Conservation (phyloP, 371 early-diverging fungal species). For the Phascolomyces articulosus region DNA sequence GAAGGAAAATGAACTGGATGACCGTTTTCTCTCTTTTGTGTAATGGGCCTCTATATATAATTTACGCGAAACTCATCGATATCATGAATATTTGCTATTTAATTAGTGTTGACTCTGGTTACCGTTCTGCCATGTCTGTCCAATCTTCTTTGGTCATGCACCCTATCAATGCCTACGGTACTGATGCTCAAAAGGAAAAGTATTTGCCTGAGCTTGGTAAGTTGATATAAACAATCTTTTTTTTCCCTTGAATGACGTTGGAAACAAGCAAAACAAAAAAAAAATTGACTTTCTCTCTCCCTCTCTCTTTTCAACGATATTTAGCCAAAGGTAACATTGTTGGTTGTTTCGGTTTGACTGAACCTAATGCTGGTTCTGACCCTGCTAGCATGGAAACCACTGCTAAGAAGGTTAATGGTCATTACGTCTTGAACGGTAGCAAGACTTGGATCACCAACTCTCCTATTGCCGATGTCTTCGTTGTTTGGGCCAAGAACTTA, state of each 20-base stretch:
- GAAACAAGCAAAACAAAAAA: no score
- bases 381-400: slow-evolving; percentile 93
- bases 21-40: no score
- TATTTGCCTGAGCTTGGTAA: slow-evolving; percentile 87
- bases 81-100: background rate
- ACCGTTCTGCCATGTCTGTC: slow-evolving; percentile 97
- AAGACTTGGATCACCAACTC: slow-evolving; percentile 99
- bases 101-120: slow-evolving; percentile 91
- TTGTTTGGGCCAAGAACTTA: slow-evolving; percentile 93
- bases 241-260: no score
- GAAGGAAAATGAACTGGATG: no score
- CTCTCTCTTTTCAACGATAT: no score
- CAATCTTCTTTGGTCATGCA: slow-evolving; percentile 99
- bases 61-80: background rate
- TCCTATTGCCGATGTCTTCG: slow-evolving; percentile 95
- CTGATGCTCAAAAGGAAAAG: slow-evolving; percentile 88
- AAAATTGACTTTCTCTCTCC: no score
- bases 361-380: slow-evolving; percentile 97
- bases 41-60: no score
- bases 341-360: slow-evolving; percentile 95
- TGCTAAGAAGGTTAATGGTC: slow-evolving; percentile 76
- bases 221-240: background rate
- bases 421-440: slow-evolving; percentile 85
- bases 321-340: slow-evolving; percentile 87
- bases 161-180: slow-evolving; percentile 95